These are phyloP conservation scores for Fraxinus velutina DNA, from an alignment of 305 asterid genomes.

Conservation along the genomic window DNA sequence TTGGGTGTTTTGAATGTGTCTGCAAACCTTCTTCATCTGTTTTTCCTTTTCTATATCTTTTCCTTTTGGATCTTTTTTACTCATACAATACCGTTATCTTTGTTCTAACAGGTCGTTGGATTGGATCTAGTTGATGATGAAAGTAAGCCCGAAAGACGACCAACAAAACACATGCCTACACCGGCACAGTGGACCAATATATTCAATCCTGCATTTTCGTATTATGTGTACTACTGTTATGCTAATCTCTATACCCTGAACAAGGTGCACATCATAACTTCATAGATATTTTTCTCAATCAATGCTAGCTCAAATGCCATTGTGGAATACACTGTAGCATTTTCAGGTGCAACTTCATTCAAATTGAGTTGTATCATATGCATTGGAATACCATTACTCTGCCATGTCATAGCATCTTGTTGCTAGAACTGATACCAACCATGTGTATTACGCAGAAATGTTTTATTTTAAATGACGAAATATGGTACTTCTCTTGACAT, in stretches of 20 bases:
- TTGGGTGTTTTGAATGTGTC: not conserved
- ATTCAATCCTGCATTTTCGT: slow-evolving; percentile 90
- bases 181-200: slow-evolving; percentile 91
- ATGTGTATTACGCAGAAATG: not conserved
- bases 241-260: slow-evolving; percentile 92
- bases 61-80: not conserved
- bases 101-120: slow-evolving; percentile 77
- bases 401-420: not conserved
- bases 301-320: not conserved
- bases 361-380: not conserved
- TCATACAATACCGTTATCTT: slow-evolving; percentile 9
- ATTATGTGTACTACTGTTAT: slow-evolving; percentile 89
- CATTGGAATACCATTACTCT: not conserved
- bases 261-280: slow-evolving; percentile 48
- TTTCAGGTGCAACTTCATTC: not conserved
- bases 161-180: slow-evolving; percentile 98
- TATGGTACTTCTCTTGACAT: not conserved
- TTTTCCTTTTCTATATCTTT: not conserved
- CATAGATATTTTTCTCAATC: not conserved
- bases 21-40: not conserved
- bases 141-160: slow-evolving; percentile 98
- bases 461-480: not conserved
- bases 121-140: slow-evolving; percentile 99
- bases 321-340: not conserved
- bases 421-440: not conserved